Evolutionary conservation across 176 grass and related monocot species (phyloP).

Genomic region (Secale cereale): DNA sequence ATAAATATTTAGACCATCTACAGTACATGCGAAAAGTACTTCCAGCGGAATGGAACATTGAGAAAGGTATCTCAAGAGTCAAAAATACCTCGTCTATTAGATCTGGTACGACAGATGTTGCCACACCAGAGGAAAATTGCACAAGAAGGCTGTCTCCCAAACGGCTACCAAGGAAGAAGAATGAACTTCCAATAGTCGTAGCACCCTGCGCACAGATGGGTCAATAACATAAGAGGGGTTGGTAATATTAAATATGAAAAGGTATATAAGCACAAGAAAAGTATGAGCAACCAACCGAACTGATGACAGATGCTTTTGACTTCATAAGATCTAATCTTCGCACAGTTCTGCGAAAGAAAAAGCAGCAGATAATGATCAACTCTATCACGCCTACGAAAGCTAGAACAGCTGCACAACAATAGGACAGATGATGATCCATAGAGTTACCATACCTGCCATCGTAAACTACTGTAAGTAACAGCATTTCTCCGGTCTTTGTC

Average conservation of each 20-base stretch:
- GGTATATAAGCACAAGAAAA: conserved; percentile 18
- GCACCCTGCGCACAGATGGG: conserved; percentile 52
- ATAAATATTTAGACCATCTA: not conserved
- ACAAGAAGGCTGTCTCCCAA: conserved; percentile 96
- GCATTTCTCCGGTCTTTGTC: conserved; percentile 75
- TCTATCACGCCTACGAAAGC: not conserved
- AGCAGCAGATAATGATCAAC: conserved; percentile 2
- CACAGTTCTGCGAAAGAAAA: conserved; percentile 62
- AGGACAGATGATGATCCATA: not conserved
- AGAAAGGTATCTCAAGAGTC: conserved; percentile 21
- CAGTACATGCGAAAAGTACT: not conserved
- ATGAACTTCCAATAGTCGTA: conserved; percentile 78
- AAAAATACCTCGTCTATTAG: conserved; percentile 62
- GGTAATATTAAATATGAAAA: conserved; percentile 1
- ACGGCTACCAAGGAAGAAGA: conserved; percentile 94
- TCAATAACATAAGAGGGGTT: conserved; percentile 1
- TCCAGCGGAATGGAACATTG: not conserved
- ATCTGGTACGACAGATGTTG: conserved; percentile 43
- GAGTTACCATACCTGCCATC: conserved; percentile 63
- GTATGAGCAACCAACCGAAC: conserved; percentile 65
- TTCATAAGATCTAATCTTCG: conserved; percentile 95
- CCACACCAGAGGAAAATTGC: conserved; percentile 65
- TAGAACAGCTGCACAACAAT: conserved; percentile 9
- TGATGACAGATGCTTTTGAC: conserved; percentile 88
- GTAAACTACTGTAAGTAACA: conserved; percentile 77